Conservation (phyloP, 2,329 filamentous ascomycete species). For the Didymella arachidicola region DNA sequence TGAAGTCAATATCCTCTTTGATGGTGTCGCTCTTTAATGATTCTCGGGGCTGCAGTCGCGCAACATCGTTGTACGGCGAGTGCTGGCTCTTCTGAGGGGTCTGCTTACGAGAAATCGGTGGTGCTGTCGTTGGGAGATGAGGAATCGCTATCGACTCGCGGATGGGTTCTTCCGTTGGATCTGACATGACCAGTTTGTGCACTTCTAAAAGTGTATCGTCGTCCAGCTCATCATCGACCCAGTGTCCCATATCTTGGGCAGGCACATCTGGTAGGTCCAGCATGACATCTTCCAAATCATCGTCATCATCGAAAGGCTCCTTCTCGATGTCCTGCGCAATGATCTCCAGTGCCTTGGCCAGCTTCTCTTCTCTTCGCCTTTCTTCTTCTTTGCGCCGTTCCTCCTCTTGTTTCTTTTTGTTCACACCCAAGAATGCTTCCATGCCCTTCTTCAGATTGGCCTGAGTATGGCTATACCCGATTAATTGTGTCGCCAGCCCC, state of each 20-base stretch:
- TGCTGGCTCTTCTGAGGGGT: neutral
- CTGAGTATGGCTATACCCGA: slow-evolving; percentile 51
- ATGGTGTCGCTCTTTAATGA: neutral
- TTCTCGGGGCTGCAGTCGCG: neutral
- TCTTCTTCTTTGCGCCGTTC: slow-evolving; percentile 29
- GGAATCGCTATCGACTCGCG: neutral
- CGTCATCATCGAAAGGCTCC: slow-evolving; percentile 46
- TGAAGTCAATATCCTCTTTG: slow-evolving; percentile 21
- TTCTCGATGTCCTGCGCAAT: slow-evolving; percentile 36
- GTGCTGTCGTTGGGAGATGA: slow-evolving; percentile 12
- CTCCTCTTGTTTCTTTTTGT: slow-evolving; percentile 35
- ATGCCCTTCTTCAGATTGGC: slow-evolving; percentile 49
- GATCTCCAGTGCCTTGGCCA: slow-evolving; percentile 33
- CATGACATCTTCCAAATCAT: slow-evolving; percentile 20
- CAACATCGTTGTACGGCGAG: neutral
- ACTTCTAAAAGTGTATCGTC: slow-evolving; percentile 44
- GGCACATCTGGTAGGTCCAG: slow-evolving; percentile 24
- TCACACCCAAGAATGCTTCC: slow-evolving; percentile 47
- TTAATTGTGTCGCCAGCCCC: slow-evolving; percentile 50
- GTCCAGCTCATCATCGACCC: slow-evolving; percentile 44
- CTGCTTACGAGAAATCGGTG: slow-evolving; percentile 3
- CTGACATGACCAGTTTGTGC: slow-evolving; percentile 39
- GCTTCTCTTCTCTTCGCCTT: slow-evolving; percentile 23
- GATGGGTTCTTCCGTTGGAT: slow-evolving; percentile 29
- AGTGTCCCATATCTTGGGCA: slow-evolving; percentile 25